Percentiles rank a stretch among this genome's conserved stretches.
Evolutionary conservation across 2,329 filamentous ascomycete genomes (phyloP).

Genomic region (Penicillium sp.): DNA sequence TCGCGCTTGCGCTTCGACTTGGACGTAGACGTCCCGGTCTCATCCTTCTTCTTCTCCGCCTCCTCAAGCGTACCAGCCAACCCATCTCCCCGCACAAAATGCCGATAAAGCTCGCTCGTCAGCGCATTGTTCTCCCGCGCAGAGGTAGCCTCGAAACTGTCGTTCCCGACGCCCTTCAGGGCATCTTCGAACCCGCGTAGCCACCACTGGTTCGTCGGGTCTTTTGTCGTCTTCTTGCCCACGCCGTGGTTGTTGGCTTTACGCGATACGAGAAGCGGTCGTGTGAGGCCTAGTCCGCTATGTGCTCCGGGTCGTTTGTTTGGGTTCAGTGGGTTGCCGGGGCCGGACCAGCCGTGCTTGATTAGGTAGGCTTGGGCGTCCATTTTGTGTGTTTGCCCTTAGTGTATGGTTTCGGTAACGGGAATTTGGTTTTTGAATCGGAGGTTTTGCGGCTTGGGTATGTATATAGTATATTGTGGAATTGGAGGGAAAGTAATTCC

Average conservation of each 20-base stretch:
- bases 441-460: too few relatives aligned
- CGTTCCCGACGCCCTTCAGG: slow-evolving; percentile 68
- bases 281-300: slow-evolving; percentile 72
- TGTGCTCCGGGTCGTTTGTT: slow-evolving; percentile 48
- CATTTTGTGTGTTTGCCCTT: slow-evolving; percentile 53
- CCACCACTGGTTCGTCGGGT: slow-evolving; percentile 87
- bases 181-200: slow-evolving; percentile 90
- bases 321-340: slow-evolving; percentile 82
- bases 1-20: slow-evolving; percentile 37
- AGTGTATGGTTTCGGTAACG: background rate
- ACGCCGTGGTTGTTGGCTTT: slow-evolving; percentile 81
- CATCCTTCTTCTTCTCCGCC: slow-evolving; percentile 13
- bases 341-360: slow-evolving; percentile 85
- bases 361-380: slow-evolving; percentile 79
- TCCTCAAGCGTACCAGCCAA: slow-evolving; percentile 64
- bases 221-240: slow-evolving; percentile 67
- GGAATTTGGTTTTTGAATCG: background rate
- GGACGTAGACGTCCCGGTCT: slow-evolving; percentile 7
- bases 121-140: slow-evolving; percentile 47
- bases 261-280: slow-evolving; percentile 77
- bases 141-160: slow-evolving; percentile 58
- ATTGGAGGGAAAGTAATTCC: background rate
- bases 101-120: slow-evolving; percentile 66
- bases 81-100: slow-evolving; percentile 78
- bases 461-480: background rate